These are phyloP conservation scores for Tetrahymena malaccensis DNA, from an alignment of 73 alveolate genomes.

Conservation along the genomic window DNA sequence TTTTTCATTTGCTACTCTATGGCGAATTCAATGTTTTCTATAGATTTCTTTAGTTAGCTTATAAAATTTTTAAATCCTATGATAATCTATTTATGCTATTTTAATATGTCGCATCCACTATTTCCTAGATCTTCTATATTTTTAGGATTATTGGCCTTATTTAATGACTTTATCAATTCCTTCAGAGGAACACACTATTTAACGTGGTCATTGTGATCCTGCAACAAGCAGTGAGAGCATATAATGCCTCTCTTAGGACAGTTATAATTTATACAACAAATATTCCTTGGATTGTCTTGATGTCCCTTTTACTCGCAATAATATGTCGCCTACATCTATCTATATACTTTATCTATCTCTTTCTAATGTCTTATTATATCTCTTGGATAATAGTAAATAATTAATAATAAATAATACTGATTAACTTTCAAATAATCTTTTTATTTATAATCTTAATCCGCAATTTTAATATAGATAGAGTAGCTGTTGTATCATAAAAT, in stretches of 20 bases:
- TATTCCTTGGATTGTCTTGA: background rate
- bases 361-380: background rate
- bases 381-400: background rate
- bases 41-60: background rate
- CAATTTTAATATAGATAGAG: background rate
- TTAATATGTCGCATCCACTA: background rate
- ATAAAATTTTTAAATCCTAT: background rate
- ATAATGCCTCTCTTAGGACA: background rate
- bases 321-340: background rate
- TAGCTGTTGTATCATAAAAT: background rate
- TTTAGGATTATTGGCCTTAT: background rate
- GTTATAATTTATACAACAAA: background rate
- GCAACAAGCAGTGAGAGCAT: background rate
- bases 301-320: background rate
- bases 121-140: background rate
- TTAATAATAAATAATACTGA: background rate
- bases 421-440: background rate
- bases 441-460: background rate
- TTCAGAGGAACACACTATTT: background rate
- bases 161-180: background rate
- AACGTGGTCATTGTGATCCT: background rate
- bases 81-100: background rate
- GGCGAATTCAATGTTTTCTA: background rate
- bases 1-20: background rate
- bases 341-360: background rate